Base-by-base conservation (phyloP, 2,329 filamentous ascomycete species). In the Alternaria sp. region DNA sequence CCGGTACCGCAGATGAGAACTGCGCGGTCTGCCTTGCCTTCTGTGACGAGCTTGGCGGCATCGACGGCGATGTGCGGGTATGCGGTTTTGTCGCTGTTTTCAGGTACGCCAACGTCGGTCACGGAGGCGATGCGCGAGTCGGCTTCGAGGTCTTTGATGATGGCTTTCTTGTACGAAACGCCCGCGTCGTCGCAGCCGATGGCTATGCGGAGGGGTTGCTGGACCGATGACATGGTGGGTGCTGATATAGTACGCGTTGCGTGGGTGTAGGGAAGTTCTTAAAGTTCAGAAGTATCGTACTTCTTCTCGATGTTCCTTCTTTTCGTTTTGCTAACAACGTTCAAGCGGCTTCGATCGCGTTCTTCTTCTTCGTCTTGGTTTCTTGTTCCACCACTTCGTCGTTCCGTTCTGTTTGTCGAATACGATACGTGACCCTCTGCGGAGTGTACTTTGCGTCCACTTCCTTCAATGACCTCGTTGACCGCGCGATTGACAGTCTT, bases 1-100 rank as follows among this genome's bases (percentile, higher is more conserved):
- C 93, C 93, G 0, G 93, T 96, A 3, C 93, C 93, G 82, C 93
- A 96, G 82, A 96, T 92, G 45, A 93, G 83, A 40, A 96, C 84
- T 0, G 92, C 93, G 57, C 93, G 90, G 81, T 96, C 93, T 56
- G 87, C 90, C 73, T 88, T 85, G 46, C 89, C 90, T 6, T 83
- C 79, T 5, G 85, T 84, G 11, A 92, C 86, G 40, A 91, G 83
- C 63, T 86, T 84, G 45, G 91, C 91, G 6, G 92, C 92, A 43
- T 88, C 87, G 44, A 92, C 91, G 61, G 92, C 92, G 44, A 91
- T 87, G 79, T 92, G 90, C 0, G 93, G 91, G 79, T 96, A 96
- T 3, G 92, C 90, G 2, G 91, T 95, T 79, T 92, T 93, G 84
- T 96, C 91, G 60, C 84, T 81, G 59, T 84, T 74, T 47, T 84